These are phyloP conservation scores for Saccharum officinarum DNA, from an alignment of 176 grass and related monocot species.

Conservation along the genomic window DNA sequence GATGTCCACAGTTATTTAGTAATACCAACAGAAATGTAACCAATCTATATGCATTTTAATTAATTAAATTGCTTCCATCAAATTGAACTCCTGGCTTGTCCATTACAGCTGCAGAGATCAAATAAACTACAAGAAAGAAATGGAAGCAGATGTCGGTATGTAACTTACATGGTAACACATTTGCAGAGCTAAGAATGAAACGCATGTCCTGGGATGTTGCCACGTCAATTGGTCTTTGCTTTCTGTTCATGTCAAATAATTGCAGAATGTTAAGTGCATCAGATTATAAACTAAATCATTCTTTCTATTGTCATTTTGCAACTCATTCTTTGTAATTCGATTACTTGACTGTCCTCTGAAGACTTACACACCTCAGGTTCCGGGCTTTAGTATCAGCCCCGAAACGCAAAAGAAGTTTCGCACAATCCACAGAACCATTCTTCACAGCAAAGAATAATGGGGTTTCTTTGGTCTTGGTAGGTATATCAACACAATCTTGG, in stretches of 20 bases:
- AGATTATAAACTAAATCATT: not conserved
- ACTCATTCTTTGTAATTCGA: not conserved
- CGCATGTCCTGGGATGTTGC: slow-evolving; percentile 62
- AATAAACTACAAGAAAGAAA: slow-evolving; percentile 7
- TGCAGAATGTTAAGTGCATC: not conserved
- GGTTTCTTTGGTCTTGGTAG: slow-evolving; percentile 71
- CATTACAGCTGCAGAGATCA: not conserved
- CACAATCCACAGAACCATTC: slow-evolving; percentile 50
- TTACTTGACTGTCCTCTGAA: not conserved
- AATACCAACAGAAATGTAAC: slow-evolving; percentile 13
- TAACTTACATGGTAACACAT: slow-evolving; percentile 42
- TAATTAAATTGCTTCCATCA: not conserved
- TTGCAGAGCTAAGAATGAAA: slow-evolving; percentile 56
- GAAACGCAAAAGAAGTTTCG: slow-evolving; percentile 51
- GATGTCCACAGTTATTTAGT: slow-evolving; percentile 2
- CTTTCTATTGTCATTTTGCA: not conserved
- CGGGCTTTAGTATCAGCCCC: slow-evolving; percentile 53
- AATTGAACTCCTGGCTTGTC: not conserved
- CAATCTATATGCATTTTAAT: slow-evolving; percentile 19
- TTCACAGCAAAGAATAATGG: slow-evolving; percentile 64
- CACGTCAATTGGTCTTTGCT: slow-evolving; percentile 61
- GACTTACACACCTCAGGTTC: slow-evolving; percentile 54
- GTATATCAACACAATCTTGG: slow-evolving; percentile 59
- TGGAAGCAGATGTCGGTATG: not conserved
- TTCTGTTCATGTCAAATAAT: slow-evolving; percentile 45